Conservation (phyloP, 768 basidiomycete species). For the Tylopilus vinaceipallidus region DNA sequence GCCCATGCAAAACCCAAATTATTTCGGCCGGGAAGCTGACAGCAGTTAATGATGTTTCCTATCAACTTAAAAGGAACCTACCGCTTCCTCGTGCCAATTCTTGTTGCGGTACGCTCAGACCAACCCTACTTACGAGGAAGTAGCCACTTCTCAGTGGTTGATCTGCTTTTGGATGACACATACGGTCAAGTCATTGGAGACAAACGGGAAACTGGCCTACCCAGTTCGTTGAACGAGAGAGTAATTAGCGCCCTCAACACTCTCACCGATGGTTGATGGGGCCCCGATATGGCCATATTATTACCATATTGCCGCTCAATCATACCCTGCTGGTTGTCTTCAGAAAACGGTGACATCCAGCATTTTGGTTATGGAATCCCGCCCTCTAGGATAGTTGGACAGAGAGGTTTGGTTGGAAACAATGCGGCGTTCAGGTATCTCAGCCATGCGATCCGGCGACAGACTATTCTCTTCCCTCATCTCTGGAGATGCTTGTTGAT, state of each 20-base stretch:
- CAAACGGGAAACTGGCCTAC: too few species aligned
- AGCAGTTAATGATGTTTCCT: background rate
- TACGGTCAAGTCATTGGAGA: background rate
- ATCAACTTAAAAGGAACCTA: background rate
- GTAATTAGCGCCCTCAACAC: background rate
- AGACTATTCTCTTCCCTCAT: background rate
- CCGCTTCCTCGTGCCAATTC: background rate
- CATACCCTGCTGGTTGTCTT: too few species aligned
- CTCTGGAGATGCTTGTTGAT: background rate
- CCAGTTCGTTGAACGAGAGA: too few species aligned
- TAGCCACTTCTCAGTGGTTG: background rate
- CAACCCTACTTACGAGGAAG: background rate
- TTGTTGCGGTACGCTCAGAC: background rate
- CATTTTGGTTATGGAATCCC: background rate
- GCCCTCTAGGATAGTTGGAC: background rate
- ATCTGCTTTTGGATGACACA: background rate
- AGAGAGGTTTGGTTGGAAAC: background rate
- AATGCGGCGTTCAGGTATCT: background rate
- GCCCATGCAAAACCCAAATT: too few species aligned
- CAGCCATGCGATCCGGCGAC: background rate
- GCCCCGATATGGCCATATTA: too few species aligned
- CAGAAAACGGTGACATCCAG: too few species aligned
- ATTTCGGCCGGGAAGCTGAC: background rate
- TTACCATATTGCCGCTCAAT: too few species aligned
- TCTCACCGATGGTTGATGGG: too few species aligned